A percentile compares a stretch with the other conserved stretches of the same genome.
Evolutionary conservation across 345 rosid species (phyloP).

Genomic region (Noccaea bulbosa): DNA sequence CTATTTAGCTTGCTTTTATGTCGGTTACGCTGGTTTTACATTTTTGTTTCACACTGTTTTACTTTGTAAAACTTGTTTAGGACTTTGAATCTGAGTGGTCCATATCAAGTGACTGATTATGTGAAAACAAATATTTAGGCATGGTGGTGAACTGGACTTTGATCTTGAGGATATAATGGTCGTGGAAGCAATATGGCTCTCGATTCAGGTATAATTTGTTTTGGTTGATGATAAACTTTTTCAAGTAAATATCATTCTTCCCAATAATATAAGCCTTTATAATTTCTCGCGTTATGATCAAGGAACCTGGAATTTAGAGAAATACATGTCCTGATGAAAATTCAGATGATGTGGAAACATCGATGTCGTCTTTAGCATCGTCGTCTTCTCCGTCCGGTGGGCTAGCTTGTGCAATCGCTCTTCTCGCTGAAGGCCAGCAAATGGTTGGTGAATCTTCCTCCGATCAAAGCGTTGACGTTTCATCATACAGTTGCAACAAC

Average conservation of each 20-base stretch:
- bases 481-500: slow-evolving; percentile 37
- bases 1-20: background rate
- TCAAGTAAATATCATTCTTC: background rate
- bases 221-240: background rate
- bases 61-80: background rate
- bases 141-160: slow-evolving; percentile 69
- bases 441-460: slow-evolving; percentile 57
- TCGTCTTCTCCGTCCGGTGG: slow-evolving; percentile 86
- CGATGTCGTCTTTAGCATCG: slow-evolving; percentile 60
- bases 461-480: slow-evolving; percentile 17
- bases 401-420: slow-evolving; percentile 88
- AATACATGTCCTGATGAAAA: slow-evolving; percentile 44
- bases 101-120: slow-evolving; percentile 6
- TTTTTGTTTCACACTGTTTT: background rate
- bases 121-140: slow-evolving; percentile 47
- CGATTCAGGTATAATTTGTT: slow-evolving; percentile 64
- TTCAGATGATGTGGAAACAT: slow-evolving; percentile 46
- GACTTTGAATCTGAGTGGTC: slow-evolving; percentile 4
- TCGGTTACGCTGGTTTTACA: background rate
- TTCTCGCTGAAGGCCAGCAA: slow-evolving; percentile 86
- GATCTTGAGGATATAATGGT: slow-evolving; percentile 96
- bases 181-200: slow-evolving; percentile 94
- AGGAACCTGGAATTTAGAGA: slow-evolving; percentile 65
- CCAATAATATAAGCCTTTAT: background rate
- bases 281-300: slow-evolving; percentile 24